Conservation (phyloP, 495 filamentous ascomycete genomes). For the Usnea hakonensis region DNA sequence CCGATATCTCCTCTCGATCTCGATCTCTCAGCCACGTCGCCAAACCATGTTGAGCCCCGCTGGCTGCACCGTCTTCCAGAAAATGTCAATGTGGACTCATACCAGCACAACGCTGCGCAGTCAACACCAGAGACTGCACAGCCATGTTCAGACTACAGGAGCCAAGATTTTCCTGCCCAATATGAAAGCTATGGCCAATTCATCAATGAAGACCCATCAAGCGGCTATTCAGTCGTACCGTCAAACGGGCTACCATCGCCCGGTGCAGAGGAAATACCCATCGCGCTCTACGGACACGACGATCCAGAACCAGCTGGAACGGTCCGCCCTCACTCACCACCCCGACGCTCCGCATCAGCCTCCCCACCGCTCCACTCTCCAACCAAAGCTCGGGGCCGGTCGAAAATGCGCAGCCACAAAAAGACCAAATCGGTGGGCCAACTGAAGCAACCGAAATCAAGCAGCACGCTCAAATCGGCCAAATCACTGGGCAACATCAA, state of each 20-base stretch:
- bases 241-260: slow-evolving; percentile 1
- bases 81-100: slow-evolving; percentile 13
- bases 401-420: background rate
- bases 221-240: slow-evolving; percentile 8
- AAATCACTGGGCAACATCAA: slow-evolving; percentile 27
- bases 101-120: slow-evolving; percentile 1
- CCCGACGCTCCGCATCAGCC: background rate
- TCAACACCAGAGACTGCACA: slow-evolving; percentile 5
- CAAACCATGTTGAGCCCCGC: slow-evolving; percentile 14
- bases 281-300: slow-evolving; percentile 16
- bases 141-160: slow-evolving; percentile 3
- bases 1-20: slow-evolving; percentile 3
- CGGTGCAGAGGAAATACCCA: background rate
- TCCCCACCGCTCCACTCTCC: background rate
- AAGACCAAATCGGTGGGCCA: slow-evolving; percentile 2
- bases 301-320: background rate
- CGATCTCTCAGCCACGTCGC: background rate
- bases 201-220: slow-evolving; percentile 16
- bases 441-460: slow-evolving; percentile 25
- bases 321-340: slow-evolving; percentile 1
- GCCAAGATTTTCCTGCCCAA: slow-evolving; percentile 36
- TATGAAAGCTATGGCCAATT: slow-evolving; percentile 12
- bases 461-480: slow-evolving; percentile 20
- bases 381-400: background rate
- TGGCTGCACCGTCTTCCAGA: slow-evolving; percentile 17